Conservation (phyloP, 805 yeast genomes). For the Kazachstania africana region DNA sequence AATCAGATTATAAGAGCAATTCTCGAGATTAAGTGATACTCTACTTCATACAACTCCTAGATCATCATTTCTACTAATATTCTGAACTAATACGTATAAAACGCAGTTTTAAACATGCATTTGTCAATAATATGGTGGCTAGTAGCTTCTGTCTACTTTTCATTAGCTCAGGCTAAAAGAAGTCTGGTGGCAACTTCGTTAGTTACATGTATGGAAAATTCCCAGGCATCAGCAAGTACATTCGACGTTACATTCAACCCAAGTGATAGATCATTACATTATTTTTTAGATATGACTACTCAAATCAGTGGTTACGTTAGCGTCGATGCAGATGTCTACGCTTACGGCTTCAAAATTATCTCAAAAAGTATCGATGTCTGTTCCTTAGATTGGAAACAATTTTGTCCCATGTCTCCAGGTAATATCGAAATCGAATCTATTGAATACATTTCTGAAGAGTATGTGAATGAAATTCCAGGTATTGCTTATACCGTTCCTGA, state of each 20-base stretch:
- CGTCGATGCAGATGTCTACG: slow-evolving; percentile 71
- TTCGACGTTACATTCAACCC: slow-evolving; percentile 74
- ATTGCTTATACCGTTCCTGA: slow-evolving; percentile 82
- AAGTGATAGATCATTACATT: slow-evolving; percentile 52
- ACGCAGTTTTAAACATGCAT: too few species aligned
- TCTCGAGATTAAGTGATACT: too few species aligned
- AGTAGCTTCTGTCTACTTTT: too few species aligned
- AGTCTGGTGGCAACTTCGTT: slow-evolving; percentile 55
- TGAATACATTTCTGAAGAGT: slow-evolving; percentile 42
- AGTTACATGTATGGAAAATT: slow-evolving; percentile 76
- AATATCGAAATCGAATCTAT: slow-evolving; percentile 63
- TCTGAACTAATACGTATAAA: too few species aligned
- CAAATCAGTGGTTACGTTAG: slow-evolving; percentile 53
- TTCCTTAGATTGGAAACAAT: slow-evolving; percentile 59
- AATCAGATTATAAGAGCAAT: too few species aligned
- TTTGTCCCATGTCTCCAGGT: slow-evolving; percentile 85
- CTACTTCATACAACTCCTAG: too few species aligned
- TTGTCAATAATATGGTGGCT: too few species aligned
- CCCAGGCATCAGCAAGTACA: slow-evolving; percentile 59
- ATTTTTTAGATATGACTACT: slow-evolving; percentile 59
- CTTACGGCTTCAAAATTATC: slow-evolving; percentile 75
- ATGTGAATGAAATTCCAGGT: slow-evolving; percentile 59
- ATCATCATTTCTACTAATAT: too few species aligned
- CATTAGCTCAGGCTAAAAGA: slow-evolving; percentile 28
- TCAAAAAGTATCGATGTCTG: slow-evolving; percentile 52